phyloP scores from a whole-genome alignment of 257 asterid genomes.

The Solanum chiquidenum region DNA sequence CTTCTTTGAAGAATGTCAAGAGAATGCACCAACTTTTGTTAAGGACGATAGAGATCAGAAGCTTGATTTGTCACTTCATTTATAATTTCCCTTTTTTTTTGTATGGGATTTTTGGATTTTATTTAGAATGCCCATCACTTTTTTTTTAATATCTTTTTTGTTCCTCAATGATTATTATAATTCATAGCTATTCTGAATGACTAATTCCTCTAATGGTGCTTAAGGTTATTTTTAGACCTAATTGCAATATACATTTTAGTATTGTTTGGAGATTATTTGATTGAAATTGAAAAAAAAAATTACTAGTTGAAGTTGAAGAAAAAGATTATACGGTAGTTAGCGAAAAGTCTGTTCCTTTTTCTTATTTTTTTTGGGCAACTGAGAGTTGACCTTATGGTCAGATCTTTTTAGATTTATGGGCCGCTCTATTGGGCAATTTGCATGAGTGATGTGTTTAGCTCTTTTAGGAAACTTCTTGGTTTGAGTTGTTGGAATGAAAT shows the following conservation, averaged over 20 bases:
- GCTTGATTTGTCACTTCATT: constrained; percentile 80
- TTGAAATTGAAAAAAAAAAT: background rate
- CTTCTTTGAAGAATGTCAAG: constrained; percentile 7
- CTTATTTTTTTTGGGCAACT: background rate
- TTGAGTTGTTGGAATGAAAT: background rate
- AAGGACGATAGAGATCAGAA: constrained; percentile 26
- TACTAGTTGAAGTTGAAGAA: background rate
- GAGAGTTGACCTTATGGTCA: background rate
- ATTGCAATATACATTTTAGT: background rate
- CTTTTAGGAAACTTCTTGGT: background rate
- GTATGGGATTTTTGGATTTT: background rate
- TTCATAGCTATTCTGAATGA: background rate
- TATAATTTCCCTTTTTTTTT: constrained; percentile 14
- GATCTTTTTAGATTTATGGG: background rate
- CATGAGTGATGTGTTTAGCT: background rate
- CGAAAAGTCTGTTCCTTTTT: too few species aligned
- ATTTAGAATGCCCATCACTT: background rate
- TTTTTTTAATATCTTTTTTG: background rate
- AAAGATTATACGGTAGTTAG: background rate
- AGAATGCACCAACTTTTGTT: background rate
- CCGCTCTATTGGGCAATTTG: background rate
- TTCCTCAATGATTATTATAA: background rate
- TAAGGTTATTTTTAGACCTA: background rate
- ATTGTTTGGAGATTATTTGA: background rate
- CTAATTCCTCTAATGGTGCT: background rate